Conservation (phyloP, 1,284 basidiomycete genomes). For the Athelia sp. region DNA sequence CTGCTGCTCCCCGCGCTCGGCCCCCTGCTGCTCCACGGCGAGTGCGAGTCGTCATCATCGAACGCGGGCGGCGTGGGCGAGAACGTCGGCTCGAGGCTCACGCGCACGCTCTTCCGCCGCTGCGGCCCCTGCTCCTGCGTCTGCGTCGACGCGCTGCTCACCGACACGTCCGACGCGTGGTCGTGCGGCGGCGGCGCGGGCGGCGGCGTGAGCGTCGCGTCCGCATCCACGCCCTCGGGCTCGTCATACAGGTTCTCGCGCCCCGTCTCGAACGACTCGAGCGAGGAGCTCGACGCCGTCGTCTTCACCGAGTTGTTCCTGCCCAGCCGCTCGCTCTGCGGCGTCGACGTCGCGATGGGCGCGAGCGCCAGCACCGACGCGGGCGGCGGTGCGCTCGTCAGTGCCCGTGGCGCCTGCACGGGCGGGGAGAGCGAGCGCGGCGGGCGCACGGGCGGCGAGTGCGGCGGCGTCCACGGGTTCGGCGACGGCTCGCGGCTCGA, state of each 20-base stretch:
- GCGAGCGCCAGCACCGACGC: background rate
- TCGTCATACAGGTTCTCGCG: slow-evolving; percentile 43
- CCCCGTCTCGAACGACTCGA: slow-evolving; percentile 60
- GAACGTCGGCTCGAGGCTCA: slow-evolving; percentile 68
- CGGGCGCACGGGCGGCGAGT: background rate
- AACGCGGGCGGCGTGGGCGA: slow-evolving; percentile 62
- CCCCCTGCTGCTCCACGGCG: background rate
- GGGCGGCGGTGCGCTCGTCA: background rate
- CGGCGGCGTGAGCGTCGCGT: too few relatives aligned
- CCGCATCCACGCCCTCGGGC: slow-evolving; percentile 19
- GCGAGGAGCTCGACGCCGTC: slow-evolving; percentile 19
- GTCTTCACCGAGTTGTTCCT: background rate
- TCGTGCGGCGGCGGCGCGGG: slow-evolving; percentile 19
- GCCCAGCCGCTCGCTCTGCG: background rate
- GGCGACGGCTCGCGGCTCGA: slow-evolving; percentile 16
- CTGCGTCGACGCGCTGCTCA: slow-evolving; percentile 7
- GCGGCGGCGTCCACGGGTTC: slow-evolving; percentile 5
- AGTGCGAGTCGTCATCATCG: slow-evolving; percentile 41
- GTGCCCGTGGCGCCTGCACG: background rate
- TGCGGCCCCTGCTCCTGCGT: slow-evolving; percentile 22
- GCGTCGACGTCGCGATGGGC: background rate
- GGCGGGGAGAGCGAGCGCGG: background rate
- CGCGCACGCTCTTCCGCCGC: slow-evolving; percentile 68
- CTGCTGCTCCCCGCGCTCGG: background rate
- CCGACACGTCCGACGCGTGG: slow-evolving; percentile 12